These are phyloP conservation scores for Cucurbita ficifolia DNA, from an alignment of 306 rosid genomes.

Conservation along the genomic window DNA sequence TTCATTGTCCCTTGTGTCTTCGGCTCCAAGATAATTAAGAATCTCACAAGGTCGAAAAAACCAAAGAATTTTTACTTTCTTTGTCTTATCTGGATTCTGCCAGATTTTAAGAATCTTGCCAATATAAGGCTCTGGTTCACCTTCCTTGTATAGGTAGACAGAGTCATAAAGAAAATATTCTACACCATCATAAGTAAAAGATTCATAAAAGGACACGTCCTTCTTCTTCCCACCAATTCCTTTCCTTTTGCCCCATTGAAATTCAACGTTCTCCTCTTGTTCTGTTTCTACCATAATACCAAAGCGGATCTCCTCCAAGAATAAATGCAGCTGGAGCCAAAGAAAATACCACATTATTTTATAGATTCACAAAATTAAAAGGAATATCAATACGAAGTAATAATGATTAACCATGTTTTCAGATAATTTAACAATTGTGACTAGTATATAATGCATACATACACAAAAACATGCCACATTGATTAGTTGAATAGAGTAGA, in stretches of 20 bases:
- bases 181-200: conserved; percentile 54
- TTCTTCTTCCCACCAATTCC: conserved; percentile 35
- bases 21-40: conserved; percentile 27
- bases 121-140: conserved; percentile 48
- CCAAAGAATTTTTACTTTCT: conserved; percentile 66
- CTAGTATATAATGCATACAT: neutral
- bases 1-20: conserved; percentile 27
- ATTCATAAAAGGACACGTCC: conserved; percentile 42
- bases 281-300: conserved; percentile 30
- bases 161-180: conserved; percentile 50
- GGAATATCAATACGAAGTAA: neutral
- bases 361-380: neutral
- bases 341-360: neutral
- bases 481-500: neutral
- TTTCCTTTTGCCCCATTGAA: conserved; percentile 49
- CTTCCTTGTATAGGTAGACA: conserved; percentile 52
- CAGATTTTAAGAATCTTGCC: conserved; percentile 65
- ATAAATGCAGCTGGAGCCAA: neutral
- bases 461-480: neutral
- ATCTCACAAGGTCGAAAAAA: conserved; percentile 76
- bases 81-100: conserved; percentile 42
- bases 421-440: neutral
- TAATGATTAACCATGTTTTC: neutral
- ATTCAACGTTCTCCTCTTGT: conserved; percentile 22
- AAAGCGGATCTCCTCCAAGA: conserved; percentile 4